Evolutionary conservation across 768 basidiomycete genomes (phyloP).

Genomic region (Termitomyces sp.): DNA sequence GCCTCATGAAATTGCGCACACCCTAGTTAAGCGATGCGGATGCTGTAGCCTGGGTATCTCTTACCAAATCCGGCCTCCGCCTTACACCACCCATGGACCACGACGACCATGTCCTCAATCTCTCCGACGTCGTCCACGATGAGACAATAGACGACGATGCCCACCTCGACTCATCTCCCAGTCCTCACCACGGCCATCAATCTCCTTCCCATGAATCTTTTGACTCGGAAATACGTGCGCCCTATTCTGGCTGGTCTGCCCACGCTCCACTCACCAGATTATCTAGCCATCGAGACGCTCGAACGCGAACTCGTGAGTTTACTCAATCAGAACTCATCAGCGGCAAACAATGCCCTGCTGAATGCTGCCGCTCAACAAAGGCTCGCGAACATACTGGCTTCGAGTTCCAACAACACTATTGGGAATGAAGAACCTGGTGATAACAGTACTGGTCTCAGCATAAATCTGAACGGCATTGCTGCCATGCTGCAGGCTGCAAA

Average conservation of each 20-base stretch:
- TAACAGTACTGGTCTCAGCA: constrained; percentile 37
- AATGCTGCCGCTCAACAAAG: constrained; percentile 67
- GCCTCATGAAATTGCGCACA: background rate
- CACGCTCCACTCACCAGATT: constrained; percentile 35
- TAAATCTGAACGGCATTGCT: constrained; percentile 63
- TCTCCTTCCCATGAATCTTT: constrained; percentile 24
- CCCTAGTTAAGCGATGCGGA: background rate
- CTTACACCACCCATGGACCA: constrained; percentile 34
- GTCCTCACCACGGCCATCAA: constrained; percentile 24
- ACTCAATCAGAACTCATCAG: constrained; percentile 70
- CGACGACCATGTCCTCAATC: constrained; percentile 64
- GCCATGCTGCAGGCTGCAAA: constrained; percentile 78
- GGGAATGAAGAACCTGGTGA: constrained; percentile 27
- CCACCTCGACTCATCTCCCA: constrained; percentile 24
- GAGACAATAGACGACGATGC: constrained; percentile 62
- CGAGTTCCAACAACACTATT: constrained; percentile 16
- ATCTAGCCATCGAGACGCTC: constrained; percentile 65
- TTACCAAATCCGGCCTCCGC: constrained; percentile 13
- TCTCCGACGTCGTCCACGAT: constrained; percentile 84
- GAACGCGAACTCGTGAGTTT: constrained; percentile 75
- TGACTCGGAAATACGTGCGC: constrained; percentile 31
- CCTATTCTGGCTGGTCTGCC: constrained; percentile 26
- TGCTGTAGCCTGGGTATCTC: constrained; percentile 13
- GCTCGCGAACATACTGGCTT: constrained; percentile 38
- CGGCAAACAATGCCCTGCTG: constrained; percentile 58